Base-by-base conservation (phyloP, 495 filamentous ascomycete genomes). In the Aspergillus funiculosus region DNA sequence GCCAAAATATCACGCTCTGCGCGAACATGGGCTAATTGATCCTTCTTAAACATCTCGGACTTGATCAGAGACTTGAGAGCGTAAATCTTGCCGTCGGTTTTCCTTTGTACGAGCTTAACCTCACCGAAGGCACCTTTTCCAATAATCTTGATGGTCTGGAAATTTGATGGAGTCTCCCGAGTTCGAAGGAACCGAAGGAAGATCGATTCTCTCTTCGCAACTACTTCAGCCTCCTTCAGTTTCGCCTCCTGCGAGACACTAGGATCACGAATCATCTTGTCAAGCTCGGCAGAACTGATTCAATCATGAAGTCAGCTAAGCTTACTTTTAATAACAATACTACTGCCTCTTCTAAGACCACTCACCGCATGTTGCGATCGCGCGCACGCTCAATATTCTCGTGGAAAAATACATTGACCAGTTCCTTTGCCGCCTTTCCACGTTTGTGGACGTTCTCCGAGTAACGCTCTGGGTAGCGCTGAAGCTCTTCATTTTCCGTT, bases 21-120 rank as follows among this genome's bases (percentile, higher is more conserved):
- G 47, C 94, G 89, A 39, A 99, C 92, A 69, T 99, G 92, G n/a
- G 92, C 92, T 46, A 99, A 70, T 64, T 99, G 92, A 58, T 99
- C 94, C 71, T 95, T 96, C 74, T 95, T 97, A 72, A 94, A 95
- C 92, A 99, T 99, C 65, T 99, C 92, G 5, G 86, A 84, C 76
- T 99, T 99, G 66, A 97, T 84, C 43, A 99, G 72, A 24, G 91
- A 95, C 73, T 99, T 99, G 72, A 99, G 83, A 32, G 92, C 92
- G 58, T 96, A 99, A 46, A 97, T 89, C 66, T 94, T 94, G 62
- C 87, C 87, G 56, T 97, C 92, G n/a, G 82, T 78, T 75, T 89
- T 94, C 69, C 94, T 84, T 67, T 92, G 87, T 48, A 99, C 92
- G 44, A 99, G 75, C 65, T 90, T 91, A 40, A 99, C 92, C 63